Evolutionary conservation across 192 early-diverging fungal species (phyloP), one percentile per base, ranked within the genome.

Genomic region (Anaeromyces robustus): DNA sequence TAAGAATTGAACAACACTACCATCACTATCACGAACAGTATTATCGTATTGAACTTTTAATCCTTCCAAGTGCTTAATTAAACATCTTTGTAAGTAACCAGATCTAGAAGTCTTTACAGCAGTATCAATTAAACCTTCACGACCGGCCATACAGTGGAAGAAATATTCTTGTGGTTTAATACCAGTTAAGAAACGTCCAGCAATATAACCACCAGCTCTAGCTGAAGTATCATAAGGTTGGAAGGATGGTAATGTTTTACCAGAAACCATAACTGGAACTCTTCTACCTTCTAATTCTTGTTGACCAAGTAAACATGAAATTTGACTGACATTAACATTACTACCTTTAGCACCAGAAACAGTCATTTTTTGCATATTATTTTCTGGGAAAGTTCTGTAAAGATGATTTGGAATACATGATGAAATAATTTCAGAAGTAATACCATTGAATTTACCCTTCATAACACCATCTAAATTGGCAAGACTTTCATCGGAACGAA

Each of bases 111-210:
- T 99, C 89, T 99, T 99, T 85, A 99, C 98, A 81, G 98, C 98
- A 13, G 98, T 99, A 89, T 99, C 98, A 80, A 99, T 98, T n/a
- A 99, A 88, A 81, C 98, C 98, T 89, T 99, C 98, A 86, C 98
- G 94, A 83, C 98, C 98, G 81, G 97, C 97, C 98, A 99, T 99
- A 83, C 96, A 93, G 86, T 95, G 93, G 89, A 94, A 95, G 86
- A 92, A 93, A 84, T 88, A 88, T 79, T 92, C 91, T 83, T 98
- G 96, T 43, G 98, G 97, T 83, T 93, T 94, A 80, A 99, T 95
- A 29, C 98, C 98, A 18, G 96, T 98, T 91, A 99, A 93, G 92
- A 98, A 99, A 82, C 97, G 94, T 79, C 94, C 96, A 39, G 94
- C 90, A 83, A 99, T 94, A 80, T 92, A 99, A n/a, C 98, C 98